Evolutionary conservation across 331 rosid genomes (phyloP), one percentile per base, ranked within the genome.

Genomic region (Acacia pycnantha): DNA sequence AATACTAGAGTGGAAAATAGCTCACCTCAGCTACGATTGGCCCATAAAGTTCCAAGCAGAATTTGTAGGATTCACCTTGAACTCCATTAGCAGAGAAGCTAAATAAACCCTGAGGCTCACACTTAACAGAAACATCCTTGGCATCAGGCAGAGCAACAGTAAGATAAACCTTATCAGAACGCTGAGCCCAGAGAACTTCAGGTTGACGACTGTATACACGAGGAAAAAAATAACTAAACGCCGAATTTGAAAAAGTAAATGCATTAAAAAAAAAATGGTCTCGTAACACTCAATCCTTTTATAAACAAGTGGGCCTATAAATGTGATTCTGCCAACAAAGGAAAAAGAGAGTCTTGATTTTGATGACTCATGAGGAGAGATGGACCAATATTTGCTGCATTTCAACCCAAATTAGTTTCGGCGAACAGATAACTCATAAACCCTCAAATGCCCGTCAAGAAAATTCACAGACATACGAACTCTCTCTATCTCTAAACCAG

Each of bases 101-200:
- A 59, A 92, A 94, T 44, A 84, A 72, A 22, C 97, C 98, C 43
- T 89, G 90, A 72, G 98, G 89, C 77, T 94, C 97, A 73, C 94
- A 91, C 81, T 90, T 90, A 22, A 94, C 88, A 65, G 74, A 79
- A 67, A 91, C 88, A 86, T 94, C 92, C 81, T 91, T 92, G 50
- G 98, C 98, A 73, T 94, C 98, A 69, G 97, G 97, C 2, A 94
- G 84, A 69, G 94, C 88, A 78, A 94, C 87, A 47, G 98, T 92
- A 35, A 94, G 88, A 86, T 92, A 92, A 74, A 94, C 91, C 87
- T 84, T 92, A 43, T 89, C 94, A 43, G 95, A 92, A 46, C 95
- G 91, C 87, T 94, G 98, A 11, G 98, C 97, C 97, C 97, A 94
- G 8, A 92, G 90, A 82, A 94, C 97, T 85, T 92, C 97, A 56